A percentile compares a stretch with the other conserved stretches of the same genome.
phyloP scores from a whole-genome alignment of 2,329 filamentous ascomycete species.

The Fusarium agapanthi region DNA sequence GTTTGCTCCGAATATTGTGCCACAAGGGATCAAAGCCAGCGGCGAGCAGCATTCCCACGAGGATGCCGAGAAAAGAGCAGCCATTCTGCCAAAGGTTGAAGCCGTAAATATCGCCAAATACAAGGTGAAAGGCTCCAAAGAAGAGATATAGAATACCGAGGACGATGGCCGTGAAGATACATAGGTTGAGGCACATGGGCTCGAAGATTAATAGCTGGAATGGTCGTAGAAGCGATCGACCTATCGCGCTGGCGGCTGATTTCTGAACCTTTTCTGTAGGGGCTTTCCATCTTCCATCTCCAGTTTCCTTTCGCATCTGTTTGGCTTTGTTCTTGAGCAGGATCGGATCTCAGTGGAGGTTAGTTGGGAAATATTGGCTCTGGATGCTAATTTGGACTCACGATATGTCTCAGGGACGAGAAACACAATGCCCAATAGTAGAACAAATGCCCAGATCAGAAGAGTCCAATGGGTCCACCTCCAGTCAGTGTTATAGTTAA shows the following conservation, averaged over 20 bases:
- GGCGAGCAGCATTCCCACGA: slow-evolving; percentile 73
- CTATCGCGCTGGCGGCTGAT: slow-evolving; percentile 70
- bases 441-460: slow-evolving; percentile 78
- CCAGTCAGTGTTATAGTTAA: slow-evolving; percentile 79
- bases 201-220: slow-evolving; percentile 83
- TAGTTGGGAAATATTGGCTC: neutral
- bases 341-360: slow-evolving; percentile 61
- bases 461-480: slow-evolving; percentile 87
- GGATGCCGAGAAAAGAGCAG: slow-evolving; percentile 78
- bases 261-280: slow-evolving; percentile 77
- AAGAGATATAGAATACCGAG: slow-evolving; percentile 90
- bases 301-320: slow-evolving; percentile 75
- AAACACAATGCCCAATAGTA: slow-evolving; percentile 71
- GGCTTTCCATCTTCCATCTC: slow-evolving; percentile 79
- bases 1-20: slow-evolving; percentile 64
- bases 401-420: slow-evolving; percentile 90
- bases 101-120: slow-evolving; percentile 78
- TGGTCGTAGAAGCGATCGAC: slow-evolving; percentile 70
- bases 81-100: slow-evolving; percentile 84
- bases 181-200: slow-evolving; percentile 86
- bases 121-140: slow-evolving; percentile 85
- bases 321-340: slow-evolving; percentile 77
- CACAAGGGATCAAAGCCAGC: slow-evolving; percentile 72
- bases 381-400: slow-evolving; percentile 44
- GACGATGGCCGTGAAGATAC: slow-evolving; percentile 84